A percentile compares a stretch with the other conserved stretches of the same genome.
Evolutionary conservation across 176 grass and related monocot genomes (phyloP).

Genomic region (Panicum miliaceum): DNA sequence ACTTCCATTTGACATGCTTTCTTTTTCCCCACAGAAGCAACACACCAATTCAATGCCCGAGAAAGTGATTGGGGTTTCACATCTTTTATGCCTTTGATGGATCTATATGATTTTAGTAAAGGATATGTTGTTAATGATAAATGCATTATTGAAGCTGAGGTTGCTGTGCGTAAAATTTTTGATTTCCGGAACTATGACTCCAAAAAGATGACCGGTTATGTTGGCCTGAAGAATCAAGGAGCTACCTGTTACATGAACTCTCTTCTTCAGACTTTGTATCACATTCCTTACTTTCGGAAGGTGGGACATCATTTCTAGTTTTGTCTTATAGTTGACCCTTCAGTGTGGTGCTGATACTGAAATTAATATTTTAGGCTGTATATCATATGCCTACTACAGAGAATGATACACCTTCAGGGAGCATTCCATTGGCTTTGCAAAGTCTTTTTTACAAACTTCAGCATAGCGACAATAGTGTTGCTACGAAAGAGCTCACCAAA

Average conservation of each 20-base stretch:
- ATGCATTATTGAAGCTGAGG: conserved; percentile 80
- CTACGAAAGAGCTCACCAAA: conserved; percentile 84
- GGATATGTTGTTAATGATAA: conserved; percentile 75
- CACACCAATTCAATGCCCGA: conserved; percentile 56
- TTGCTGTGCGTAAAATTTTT: conserved; percentile 60
- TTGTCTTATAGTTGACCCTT: conserved; percentile 22
- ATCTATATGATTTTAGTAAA: conserved; percentile 68
- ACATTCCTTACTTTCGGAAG: conserved; percentile 76
- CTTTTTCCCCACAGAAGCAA: conserved; percentile 46
- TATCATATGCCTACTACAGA: conserved; percentile 80
- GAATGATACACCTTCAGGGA: conserved; percentile 75
- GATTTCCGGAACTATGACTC: conserved; percentile 81
- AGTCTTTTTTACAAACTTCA: conserved; percentile 92
- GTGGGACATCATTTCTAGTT: conserved; percentile 41
- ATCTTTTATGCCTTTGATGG: conserved; percentile 69
- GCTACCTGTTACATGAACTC: conserved; percentile 95
- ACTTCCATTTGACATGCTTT: conserved; percentile 10
- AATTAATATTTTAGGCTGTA: conserved; percentile 67
- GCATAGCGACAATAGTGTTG: conserved; percentile 70
- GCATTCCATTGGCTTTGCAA: conserved; percentile 80
- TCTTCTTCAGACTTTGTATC: conserved; percentile 82
- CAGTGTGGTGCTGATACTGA: conserved; percentile 36
- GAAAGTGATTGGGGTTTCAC: conserved; percentile 91
- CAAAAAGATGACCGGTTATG: conserved; percentile 82
- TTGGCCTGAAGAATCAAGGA: conserved; percentile 89